Conservation (phyloP, 768 basidiomycete species). For the Boletus insuetus region DNA sequence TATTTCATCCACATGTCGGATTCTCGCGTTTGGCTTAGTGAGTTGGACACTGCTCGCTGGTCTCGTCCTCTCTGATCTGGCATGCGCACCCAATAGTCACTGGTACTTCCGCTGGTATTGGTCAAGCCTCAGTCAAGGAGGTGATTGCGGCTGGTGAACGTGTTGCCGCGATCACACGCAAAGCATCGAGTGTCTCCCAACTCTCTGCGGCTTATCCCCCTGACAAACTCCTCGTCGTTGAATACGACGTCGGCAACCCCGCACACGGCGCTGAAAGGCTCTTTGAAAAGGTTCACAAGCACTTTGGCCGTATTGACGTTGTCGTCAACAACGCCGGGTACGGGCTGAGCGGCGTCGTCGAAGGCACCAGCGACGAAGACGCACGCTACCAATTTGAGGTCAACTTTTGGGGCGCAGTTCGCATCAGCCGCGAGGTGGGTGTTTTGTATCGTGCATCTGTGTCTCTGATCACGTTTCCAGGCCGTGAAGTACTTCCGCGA, state of each 20-base stretch:
- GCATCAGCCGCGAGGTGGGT: slow-evolving; percentile 25
- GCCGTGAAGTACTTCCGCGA: slow-evolving; percentile 32
- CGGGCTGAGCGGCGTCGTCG: slow-evolving; percentile 24
- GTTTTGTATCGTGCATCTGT: neutral
- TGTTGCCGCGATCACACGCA: slow-evolving; percentile 28
- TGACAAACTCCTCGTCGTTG: slow-evolving; percentile 27
- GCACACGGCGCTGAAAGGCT: slow-evolving; percentile 14
- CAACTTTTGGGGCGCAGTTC: slow-evolving; percentile 33
- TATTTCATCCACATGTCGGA: slow-evolving; percentile 11
- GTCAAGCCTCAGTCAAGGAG: slow-evolving; percentile 30
- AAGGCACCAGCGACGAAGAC: slow-evolving; percentile 23
- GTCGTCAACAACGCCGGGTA: slow-evolving; percentile 36
- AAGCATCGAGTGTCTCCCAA: slow-evolving; percentile 17
- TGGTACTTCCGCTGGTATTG: slow-evolving; percentile 43
- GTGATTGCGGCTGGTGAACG: slow-evolving; percentile 27
- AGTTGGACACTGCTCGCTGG: neutral
- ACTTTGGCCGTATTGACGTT: slow-evolving; percentile 33
- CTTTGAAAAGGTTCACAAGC: slow-evolving; percentile 19
- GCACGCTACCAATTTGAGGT: slow-evolving; percentile 30
- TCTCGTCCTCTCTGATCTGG: neutral
- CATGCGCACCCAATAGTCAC: slow-evolving; percentile 31
- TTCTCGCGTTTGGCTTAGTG: slow-evolving; percentile 26
- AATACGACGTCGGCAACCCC: slow-evolving; percentile 30
- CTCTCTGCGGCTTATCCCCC: slow-evolving; percentile 13
- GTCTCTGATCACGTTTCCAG: slow-evolving; percentile 1